Evolutionary conservation across 441 rosid genomes (phyloP).

Genomic region (Monsonia emarginata): DNA sequence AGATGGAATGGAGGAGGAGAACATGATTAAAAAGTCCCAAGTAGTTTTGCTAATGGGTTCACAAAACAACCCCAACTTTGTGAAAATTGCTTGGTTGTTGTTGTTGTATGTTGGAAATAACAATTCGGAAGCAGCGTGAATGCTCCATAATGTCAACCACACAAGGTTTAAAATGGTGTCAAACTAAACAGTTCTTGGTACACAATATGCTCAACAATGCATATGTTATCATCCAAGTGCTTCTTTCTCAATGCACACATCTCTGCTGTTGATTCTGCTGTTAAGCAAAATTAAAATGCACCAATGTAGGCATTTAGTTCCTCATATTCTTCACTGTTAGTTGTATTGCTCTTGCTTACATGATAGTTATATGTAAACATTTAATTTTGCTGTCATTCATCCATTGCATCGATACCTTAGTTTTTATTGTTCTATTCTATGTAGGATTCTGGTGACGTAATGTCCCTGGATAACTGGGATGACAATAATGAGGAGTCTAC

Average conservation of each 20-base stretch:
- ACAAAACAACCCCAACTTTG: background rate
- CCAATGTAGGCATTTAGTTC: background rate
- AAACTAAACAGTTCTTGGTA: background rate
- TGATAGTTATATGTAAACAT: background rate
- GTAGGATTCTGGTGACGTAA: constrained; percentile 38
- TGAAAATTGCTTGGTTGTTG: background rate
- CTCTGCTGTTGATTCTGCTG: background rate
- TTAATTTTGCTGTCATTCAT: background rate
- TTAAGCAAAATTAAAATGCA: background rate
- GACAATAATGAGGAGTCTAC: constrained; percentile 26
- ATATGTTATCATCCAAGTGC: background rate
- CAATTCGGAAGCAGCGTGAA: background rate
- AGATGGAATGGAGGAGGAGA: background rate
- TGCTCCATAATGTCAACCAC: background rate
- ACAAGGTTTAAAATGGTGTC: background rate
- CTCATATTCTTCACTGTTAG: background rate
- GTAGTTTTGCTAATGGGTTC: background rate
- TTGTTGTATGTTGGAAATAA: background rate
- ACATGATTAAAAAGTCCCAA: background rate
- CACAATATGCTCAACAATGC: background rate
- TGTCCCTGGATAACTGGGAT: constrained; percentile 44
- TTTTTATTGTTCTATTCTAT: background rate
- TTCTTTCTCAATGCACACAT: background rate
- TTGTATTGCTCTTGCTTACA: background rate
- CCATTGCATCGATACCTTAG: background rate